phyloP scores from a whole-genome alignment of 1,284 basidiomycete genomes.

The Peniophora sp. region DNA sequence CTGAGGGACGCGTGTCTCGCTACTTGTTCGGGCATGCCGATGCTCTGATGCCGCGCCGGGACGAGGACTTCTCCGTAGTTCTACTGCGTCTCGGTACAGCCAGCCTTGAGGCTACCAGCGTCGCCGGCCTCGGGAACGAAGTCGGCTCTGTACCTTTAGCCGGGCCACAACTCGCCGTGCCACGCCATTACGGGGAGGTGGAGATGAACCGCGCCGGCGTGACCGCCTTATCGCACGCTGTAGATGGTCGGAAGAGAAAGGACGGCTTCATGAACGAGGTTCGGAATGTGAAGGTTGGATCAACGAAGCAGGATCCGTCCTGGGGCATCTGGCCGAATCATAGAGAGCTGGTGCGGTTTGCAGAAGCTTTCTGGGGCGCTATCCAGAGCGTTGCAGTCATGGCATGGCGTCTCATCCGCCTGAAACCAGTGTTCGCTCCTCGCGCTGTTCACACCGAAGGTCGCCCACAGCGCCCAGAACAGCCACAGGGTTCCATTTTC shows the following conservation, averaged over 20 bases:
- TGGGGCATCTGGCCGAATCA: slow-evolving; percentile 34
- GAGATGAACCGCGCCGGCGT: slow-evolving; percentile 37
- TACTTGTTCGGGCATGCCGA: slow-evolving; percentile 39
- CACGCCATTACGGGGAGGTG: slow-evolving; percentile 20
- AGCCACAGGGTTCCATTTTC: no score
- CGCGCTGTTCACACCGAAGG: not conserved
- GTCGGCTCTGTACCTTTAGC: slow-evolving; percentile 43
- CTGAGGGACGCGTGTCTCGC: slow-evolving; percentile 39
- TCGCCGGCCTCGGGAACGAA: slow-evolving; percentile 67
- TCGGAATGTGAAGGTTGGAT: slow-evolving; percentile 24
- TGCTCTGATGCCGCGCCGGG: slow-evolving; percentile 38
- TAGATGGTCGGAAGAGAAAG: slow-evolving; percentile 14
- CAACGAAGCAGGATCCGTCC: slow-evolving; percentile 23
- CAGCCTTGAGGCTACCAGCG: slow-evolving; percentile 63
- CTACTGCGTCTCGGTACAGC: slow-evolving; percentile 65
- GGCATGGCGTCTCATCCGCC: slow-evolving; percentile 17
- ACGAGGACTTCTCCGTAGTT: slow-evolving; percentile 68
- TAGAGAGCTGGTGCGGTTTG: slow-evolving; percentile 36
- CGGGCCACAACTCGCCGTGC: slow-evolving; percentile 10
- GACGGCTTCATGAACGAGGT: slow-evolving; percentile 31
- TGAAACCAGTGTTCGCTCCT: slow-evolving; percentile 3
- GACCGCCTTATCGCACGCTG: slow-evolving; percentile 23
- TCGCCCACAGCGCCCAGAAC: not conserved
- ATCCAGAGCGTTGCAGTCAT: slow-evolving; percentile 25
- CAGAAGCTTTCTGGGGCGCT: slow-evolving; percentile 27